Evolutionary conservation across 2,329 filamentous ascomycete species (phyloP).

Genomic region (Xylariaceae sp.): DNA sequence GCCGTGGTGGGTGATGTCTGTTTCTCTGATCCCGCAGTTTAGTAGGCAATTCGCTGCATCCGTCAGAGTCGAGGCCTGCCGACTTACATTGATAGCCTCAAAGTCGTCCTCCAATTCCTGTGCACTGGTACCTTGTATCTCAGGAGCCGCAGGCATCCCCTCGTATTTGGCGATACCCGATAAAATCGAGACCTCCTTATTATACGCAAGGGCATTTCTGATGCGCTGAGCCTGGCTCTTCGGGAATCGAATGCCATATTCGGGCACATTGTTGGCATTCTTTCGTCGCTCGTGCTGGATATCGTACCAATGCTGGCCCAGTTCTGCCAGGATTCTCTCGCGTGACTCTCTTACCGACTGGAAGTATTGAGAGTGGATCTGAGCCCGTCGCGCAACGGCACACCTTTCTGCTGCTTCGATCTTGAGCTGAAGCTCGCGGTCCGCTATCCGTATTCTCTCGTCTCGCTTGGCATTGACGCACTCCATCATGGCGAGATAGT

Average conservation of each 20-base stretch:
- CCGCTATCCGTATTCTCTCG: conserved; percentile 71
- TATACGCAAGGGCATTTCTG: conserved; percentile 83
- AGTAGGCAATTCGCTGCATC: neutral
- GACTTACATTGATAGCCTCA: conserved; percentile 78
- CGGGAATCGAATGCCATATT: conserved; percentile 78
- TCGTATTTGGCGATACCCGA: conserved; percentile 90
- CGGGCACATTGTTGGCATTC: conserved; percentile 69
- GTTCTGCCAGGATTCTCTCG: conserved; percentile 70
- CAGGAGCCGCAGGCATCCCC: conserved; percentile 91
- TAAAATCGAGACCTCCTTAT: conserved; percentile 86
- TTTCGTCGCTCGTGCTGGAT: conserved; percentile 84
- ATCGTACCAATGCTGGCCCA: conserved; percentile 87
- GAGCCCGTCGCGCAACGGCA: conserved; percentile 74
- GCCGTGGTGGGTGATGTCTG: conserved; percentile 32
- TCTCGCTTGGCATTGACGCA: conserved; percentile 78
- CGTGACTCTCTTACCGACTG: conserved; percentile 79
- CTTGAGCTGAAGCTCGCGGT: conserved; percentile 68
- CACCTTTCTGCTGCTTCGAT: conserved; percentile 66
- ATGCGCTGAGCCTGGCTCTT: conserved; percentile 71
- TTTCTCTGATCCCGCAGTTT: conserved; percentile 28
- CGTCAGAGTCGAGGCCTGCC: neutral
- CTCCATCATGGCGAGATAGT: conserved; percentile 84
- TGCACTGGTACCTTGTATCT: conserved; percentile 65
- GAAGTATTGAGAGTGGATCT: conserved; percentile 86
- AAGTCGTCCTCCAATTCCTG: conserved; percentile 81